A percentile compares a stretch with the other conserved stretches of the same genome.
phyloP scores from a whole-genome alignment of 2,329 filamentous ascomycete species.

The Metarhizium guizhouense region DNA sequence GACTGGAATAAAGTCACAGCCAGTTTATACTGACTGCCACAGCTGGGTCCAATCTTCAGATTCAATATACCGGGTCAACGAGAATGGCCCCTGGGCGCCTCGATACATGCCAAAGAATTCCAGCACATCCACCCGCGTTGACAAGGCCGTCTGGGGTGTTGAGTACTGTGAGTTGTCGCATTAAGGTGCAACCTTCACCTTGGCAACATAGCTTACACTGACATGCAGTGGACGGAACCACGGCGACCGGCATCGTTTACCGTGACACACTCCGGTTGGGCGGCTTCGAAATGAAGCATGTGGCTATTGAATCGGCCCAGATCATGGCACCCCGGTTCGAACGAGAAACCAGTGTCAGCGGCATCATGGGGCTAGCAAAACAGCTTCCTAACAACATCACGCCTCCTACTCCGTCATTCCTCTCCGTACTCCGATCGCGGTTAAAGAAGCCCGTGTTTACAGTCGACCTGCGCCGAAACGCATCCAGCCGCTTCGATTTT shows the following conservation, averaged over 20 bases:
- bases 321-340: slow-evolving; percentile 34
- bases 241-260: slow-evolving; percentile 39
- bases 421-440: slow-evolving; percentile 32
- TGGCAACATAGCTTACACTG: not conserved
- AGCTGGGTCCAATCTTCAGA: slow-evolving; percentile 49
- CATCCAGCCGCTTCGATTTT: slow-evolving; percentile 41
- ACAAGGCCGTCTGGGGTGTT: slow-evolving; percentile 38
- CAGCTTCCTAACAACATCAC: slow-evolving; percentile 33
- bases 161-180: slow-evolving; percentile 32
- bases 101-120: slow-evolving; percentile 37
- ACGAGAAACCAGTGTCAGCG: slow-evolving; percentile 32
- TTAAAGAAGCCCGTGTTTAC: slow-evolving; percentile 37
- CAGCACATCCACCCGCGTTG: slow-evolving; percentile 30
- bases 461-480: slow-evolving; percentile 38
- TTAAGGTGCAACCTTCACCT: not conserved
- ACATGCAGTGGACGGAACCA: slow-evolving; percentile 32
- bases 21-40: slow-evolving; percentile 2
- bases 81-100: slow-evolving; percentile 26
- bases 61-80: slow-evolving; percentile 27
- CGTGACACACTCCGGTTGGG: slow-evolving; percentile 40
- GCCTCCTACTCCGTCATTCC: slow-evolving; percentile 33
- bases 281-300: slow-evolving; percentile 31
- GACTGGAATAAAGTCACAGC: not conserved
- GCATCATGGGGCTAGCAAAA: slow-evolving; percentile 44
- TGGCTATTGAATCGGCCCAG: slow-evolving; percentile 40